Percentiles rank a stretch among this genome's conserved stretches.
These are phyloP conservation scores for Clausena lansium DNA, from an alignment of 345 rosid species.

Conservation along the genomic window DNA sequence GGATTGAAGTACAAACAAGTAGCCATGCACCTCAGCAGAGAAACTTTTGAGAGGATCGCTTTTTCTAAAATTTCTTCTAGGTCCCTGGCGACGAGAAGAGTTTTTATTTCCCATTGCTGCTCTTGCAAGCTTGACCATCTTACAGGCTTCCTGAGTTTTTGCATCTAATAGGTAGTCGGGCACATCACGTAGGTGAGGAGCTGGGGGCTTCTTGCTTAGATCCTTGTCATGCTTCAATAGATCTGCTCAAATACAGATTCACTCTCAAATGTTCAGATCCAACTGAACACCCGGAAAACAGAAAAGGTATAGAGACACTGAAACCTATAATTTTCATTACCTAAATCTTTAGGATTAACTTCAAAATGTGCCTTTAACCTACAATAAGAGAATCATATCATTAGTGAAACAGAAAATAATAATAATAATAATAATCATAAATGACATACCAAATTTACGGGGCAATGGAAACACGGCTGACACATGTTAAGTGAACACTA, in stretches of 20 bases:
- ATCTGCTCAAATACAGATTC: conserved; percentile 40
- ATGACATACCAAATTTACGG: neutral
- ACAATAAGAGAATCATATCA: conserved; percentile 11
- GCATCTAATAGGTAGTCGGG: conserved; percentile 76
- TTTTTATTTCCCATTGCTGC: conserved; percentile 76
- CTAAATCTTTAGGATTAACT: conserved; percentile 79
- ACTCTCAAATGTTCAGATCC: neutral
- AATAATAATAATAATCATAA: neutral
- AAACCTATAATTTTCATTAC: conserved; percentile 20
- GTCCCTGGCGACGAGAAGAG: conserved; percentile 36
- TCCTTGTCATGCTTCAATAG: conserved; percentile 79
- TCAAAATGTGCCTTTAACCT: conserved; percentile 93
- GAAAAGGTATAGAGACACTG: neutral
- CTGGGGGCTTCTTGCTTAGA: conserved; percentile 65
- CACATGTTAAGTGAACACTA: neutral
- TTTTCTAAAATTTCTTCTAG: conserved; percentile 51
- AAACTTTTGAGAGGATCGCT: conserved; percentile 64
- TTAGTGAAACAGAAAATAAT: neutral
- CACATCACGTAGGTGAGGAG: conserved; percentile 66
- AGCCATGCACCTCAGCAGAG: conserved; percentile 39
- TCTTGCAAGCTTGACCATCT: conserved; percentile 75
- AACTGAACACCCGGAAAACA: neutral
- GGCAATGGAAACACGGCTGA: neutral
- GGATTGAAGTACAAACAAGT: neutral
- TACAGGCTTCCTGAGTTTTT: conserved; percentile 78